phyloP scores from a whole-genome alignment of 768 basidiomycete genomes.

The Phanerochaete sordida region DNA sequence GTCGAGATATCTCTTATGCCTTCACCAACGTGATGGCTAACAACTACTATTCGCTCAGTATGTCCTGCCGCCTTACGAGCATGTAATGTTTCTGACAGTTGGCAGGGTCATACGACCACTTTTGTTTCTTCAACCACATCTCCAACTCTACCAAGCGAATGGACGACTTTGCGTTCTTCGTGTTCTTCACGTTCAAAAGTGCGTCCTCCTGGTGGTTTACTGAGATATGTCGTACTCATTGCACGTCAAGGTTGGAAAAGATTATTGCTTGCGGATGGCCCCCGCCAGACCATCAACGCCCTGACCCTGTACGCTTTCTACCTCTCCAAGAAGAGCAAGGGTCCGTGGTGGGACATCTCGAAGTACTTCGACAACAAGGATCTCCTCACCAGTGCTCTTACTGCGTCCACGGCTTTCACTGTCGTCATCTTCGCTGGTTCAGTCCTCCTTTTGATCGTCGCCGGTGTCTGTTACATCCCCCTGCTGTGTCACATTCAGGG shows the following conservation, averaged over 20 bases:
- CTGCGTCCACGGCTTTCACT: constrained; percentile 88
- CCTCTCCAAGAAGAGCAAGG: constrained; percentile 47
- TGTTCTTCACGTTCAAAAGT: constrained; percentile 99
- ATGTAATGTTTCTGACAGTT: neutral
- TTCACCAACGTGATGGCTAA: constrained; percentile 98
- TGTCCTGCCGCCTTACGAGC: constrained; percentile 27
- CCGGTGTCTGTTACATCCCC: constrained; percentile 90
- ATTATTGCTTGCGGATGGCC: constrained; percentile 88
- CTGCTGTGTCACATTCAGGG: constrained; percentile 93
- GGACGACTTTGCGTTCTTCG: constrained; percentile 98
- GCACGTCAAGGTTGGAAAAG: constrained; percentile 70
- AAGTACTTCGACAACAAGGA: constrained; percentile 80
- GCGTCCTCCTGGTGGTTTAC: constrained; percentile 25
- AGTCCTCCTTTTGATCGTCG: constrained; percentile 74
- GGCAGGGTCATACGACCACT: constrained; percentile 90
- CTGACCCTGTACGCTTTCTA: constrained; percentile 94
- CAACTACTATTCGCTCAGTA: constrained; percentile 93
- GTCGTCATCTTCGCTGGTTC: constrained; percentile 85
- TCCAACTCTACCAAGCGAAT: constrained; percentile 92
- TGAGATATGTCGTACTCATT: too few relatives aligned
- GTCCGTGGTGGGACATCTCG: constrained; percentile 62
- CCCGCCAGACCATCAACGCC: constrained; percentile 97
- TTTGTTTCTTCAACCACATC: constrained; percentile 98
- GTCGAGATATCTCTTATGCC: constrained; percentile 95
- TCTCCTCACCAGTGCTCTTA: constrained; percentile 70